Evolutionary conservation across 1,284 basidiomycete species (phyloP).

Genomic region (Polyporus tsugae): DNA sequence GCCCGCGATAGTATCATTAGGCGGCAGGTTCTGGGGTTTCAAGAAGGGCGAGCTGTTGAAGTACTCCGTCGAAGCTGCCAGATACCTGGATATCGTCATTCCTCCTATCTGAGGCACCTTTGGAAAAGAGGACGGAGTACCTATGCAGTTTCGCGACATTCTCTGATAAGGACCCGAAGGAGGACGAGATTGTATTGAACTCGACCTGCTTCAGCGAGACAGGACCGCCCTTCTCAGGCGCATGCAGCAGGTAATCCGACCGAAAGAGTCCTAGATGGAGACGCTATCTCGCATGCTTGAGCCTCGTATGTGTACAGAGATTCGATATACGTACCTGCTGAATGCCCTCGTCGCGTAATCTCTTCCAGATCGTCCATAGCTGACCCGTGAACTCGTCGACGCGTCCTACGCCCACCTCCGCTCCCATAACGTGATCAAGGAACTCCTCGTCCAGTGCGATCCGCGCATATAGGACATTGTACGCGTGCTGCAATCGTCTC

Average conservation of each 20-base stretch:
- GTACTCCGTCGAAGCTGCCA: constrained; percentile 72
- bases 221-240: constrained; percentile 46
- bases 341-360: constrained; percentile 66
- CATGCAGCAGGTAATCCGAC: constrained; percentile 95
- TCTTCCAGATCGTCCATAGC: constrained; percentile 89
- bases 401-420: constrained; percentile 74
- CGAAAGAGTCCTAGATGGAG: constrained; percentile 93
- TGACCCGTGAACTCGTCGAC: constrained; percentile 90
- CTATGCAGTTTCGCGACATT: constrained; percentile 80
- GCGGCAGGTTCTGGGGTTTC: constrained; percentile 68
- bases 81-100: constrained; percentile 58
- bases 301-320: background rate
- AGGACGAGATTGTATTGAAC: constrained; percentile 96
- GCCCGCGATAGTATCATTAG: constrained; percentile 77
- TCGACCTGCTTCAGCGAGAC: constrained; percentile 92
- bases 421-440: constrained; percentile 85
- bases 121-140: constrained; percentile 50
- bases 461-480: constrained; percentile 88
- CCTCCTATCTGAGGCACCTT: background rate
- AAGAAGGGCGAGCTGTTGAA: constrained; percentile 67
- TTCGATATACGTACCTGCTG: constrained; percentile 48
- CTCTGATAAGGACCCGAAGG: constrained; percentile 88
- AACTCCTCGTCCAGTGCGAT: constrained; percentile 86
- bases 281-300: constrained; percentile 54
- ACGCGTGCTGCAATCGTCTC: constrained; percentile 74